phyloP scores from a whole-genome alignment of 108 stramenopile species.

The Parmales sp. region DNA sequence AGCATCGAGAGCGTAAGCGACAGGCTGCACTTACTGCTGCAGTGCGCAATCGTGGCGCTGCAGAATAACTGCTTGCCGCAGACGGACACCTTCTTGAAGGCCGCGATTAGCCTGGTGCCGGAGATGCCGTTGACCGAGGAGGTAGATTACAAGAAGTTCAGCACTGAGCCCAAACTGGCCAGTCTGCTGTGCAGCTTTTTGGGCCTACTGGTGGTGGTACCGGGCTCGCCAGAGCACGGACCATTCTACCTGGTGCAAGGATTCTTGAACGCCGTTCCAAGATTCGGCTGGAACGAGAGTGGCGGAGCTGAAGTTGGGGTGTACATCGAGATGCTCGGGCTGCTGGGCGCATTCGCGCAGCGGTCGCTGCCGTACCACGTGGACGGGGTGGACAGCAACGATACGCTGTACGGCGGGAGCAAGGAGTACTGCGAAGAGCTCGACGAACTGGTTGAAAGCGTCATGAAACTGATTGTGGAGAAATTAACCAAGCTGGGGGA shows the following conservation, averaged over 20 bases:
- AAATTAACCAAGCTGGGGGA: not conserved
- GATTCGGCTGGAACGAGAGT: not conserved
- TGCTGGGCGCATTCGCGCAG: slow-evolving; percentile 14
- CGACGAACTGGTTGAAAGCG: not conserved
- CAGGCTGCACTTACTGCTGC: slow-evolving; percentile 2
- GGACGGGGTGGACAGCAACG: slow-evolving; percentile 18
- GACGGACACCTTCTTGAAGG: slow-evolving; percentile 28
- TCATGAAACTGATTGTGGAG: not conserved
- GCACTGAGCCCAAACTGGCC: not conserved
- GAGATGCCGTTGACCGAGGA: not conserved
- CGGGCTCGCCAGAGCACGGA: slow-evolving; percentile 23
- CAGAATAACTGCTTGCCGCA: slow-evolving; percentile 22
- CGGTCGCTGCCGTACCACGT: slow-evolving; percentile 12
- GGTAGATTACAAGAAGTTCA: not conserved
- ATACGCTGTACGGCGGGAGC: slow-evolving; percentile 18
- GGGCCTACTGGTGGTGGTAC: slow-evolving; percentile 13
- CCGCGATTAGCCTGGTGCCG: slow-evolving; percentile 20
- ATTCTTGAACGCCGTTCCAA: slow-evolving; percentile 17
- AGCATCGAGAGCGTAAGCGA: not conserved
- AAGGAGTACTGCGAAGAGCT: slow-evolving; percentile 15
- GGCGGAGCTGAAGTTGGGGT: not conserved
- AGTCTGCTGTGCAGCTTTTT: not conserved
- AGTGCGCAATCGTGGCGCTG: slow-evolving; percentile 17
- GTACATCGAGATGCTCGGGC: not conserved
- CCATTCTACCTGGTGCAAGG: slow-evolving; percentile 25